Evolutionary conservation across 495 filamentous ascomycete species (phyloP), one percentile per base, ranked within the genome.

Genomic region (Penicillium samsonianum): DNA sequence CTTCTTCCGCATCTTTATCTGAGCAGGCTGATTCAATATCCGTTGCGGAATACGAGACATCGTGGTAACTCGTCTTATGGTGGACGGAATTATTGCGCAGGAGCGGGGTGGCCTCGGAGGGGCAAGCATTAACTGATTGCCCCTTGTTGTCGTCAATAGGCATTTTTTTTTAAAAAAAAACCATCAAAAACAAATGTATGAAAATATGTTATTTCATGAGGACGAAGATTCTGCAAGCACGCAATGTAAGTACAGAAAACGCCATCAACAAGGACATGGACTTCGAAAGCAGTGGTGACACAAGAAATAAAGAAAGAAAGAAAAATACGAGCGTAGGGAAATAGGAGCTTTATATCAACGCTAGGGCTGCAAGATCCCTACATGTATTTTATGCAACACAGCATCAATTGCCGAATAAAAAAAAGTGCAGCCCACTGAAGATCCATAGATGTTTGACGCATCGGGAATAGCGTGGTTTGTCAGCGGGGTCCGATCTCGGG

Each of bases 21-120:
- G 62, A 67, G n/a, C 50, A 59, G 26, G 49, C 57, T 25, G 61
- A 62, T 55, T 70, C 60, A n/a, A 56, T 30, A 50, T 64, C 62
- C 3, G 28, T 50, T 64, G 47, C 8, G 30, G 43, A 9, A 47
- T 31, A 28, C 14, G 55, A 20, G 16, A 58, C 23, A 26, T 54
- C 58, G 33, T 23, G 37, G 50, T 61, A 57, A 11, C 55, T 45
- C 12, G 47, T 58, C 22, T 25, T 50, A 50, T 57, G 54, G 6
- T 38, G 11, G 47, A 30, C 41, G 20, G 59, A 42, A 7, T 45
- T 20, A 31, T 59, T 26, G 28, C 54, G 62, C 38, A 68, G 28
- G 6, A 68, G 64, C 16, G 63, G 63, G 55, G 66, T 64, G 35
- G 45, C 53, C 47, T 68, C 63, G 0, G 57, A 65, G 55, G 55